Evolutionary conservation across 1,284 basidiomycete genomes (phyloP), one percentile per base, ranked within the genome.

Genomic region (Ustilago lituana): DNA sequence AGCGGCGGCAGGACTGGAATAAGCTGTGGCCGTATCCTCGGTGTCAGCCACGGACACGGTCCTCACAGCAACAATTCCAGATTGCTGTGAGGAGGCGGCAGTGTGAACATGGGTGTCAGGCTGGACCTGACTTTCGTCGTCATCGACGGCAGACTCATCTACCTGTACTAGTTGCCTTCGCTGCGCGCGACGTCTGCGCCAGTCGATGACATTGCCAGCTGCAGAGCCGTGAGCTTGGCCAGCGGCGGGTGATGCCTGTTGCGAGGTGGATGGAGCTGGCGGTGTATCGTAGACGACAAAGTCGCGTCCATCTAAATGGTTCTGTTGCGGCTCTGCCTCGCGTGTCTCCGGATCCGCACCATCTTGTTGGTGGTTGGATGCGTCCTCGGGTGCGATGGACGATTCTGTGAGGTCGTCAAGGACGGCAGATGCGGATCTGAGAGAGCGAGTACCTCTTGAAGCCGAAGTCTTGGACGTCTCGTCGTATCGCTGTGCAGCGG

Each of bases 1-100:
- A 31, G 68, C 68, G 10, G 68, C 68, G 17, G 68, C 68, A 4
- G 68, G 68, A 22, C 68, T 71, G 10, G 68, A 71, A 19, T 63
- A 71, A 32, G 68, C 59, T 14, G 68, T 63, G 15, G 59, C 59
- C 1, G 58, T 71, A 33, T 59, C 33, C 33, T 71, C 68, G 20
- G 50, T 55, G 14, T 62, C 62, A 10, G 43, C 51, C 0, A 51
- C 47, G 9, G 50, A 55, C 5, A 38, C 44, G 3, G 61, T 26
- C 20, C 38, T 47, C 8, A 47, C 55, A 22, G 62, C 33, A 19
- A 51, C 33, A 14, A 48, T 54, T 31, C 19, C 47, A 2, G 51
- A 41, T 8, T 46, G 47, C 14, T 59, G 52, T 12, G 35, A 47
- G 14, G 51, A 47, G 2, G 56, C 19, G 12, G 11, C 1, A 1